Base-by-base conservation (phyloP, 768 basidiomycete species). In the Tulasnella sp. region DNA sequence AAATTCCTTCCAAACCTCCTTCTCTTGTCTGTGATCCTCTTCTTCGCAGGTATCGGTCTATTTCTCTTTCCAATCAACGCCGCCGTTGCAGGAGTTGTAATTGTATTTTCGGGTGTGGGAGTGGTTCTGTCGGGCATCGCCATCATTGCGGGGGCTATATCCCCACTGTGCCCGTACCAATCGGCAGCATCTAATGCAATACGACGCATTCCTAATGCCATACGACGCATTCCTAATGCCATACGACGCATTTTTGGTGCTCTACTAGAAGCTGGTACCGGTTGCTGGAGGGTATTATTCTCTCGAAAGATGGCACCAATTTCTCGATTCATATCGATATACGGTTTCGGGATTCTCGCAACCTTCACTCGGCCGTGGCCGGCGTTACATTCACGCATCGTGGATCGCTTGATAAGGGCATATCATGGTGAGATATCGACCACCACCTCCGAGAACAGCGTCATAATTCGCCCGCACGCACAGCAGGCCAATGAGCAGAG, bases 51-150 rank as follows among this genome's bases (percentile, higher is more conserved):
- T n/a, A 40, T 77, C 20, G 31, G 40, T 1, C 22, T 48, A n/a
- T 77, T 48, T 50, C 76, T 77, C 48, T 50, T 22, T n/a, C 34
- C 46, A 22, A 77, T 77, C 76, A 58, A 77, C 48, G 28, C 18
- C 58, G 37, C 28, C 46, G 76, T 77, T 0, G 76, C 76, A 28
- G n/a, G 44, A 0, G 34, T 16, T 31, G 76, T 77, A 48, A 40
- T 58, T 41, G 76, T 48, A 40, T 50, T 77, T 50, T 48, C 76
- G 40, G 46, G 18, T 40, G 11, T 77, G 1, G 76, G 76, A 31
- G n/a, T 48, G 20, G 11, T 58, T 1, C 24, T 50, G 24, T 77
- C 34, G 16, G 44, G 44, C 48, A 28, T 77, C 1, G 11, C 58
- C n/a, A 41, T 77, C 50, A 3, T 58, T 37, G 76, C 76, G 1